Evolutionary conservation across 2,329 filamentous ascomycete genomes (phyloP).

Genomic region (Cytospora mali): DNA sequence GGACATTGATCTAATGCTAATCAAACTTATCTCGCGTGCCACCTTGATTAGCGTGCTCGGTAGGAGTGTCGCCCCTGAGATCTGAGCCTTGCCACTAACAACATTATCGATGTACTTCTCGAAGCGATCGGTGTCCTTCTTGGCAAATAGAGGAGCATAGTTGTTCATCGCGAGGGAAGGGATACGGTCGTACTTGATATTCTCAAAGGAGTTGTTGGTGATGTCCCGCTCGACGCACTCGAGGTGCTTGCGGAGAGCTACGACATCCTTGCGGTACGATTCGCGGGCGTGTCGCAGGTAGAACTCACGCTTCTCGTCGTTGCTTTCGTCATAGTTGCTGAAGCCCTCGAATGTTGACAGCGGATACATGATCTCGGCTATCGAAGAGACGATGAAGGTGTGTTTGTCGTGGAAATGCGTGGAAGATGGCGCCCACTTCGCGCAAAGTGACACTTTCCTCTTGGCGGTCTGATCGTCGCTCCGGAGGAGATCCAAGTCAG

Average conservation of each 20-base stretch:
- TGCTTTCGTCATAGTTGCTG: slow-evolving; percentile 37
- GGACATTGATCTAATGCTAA: too few species aligned
- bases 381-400: slow-evolving; percentile 58
- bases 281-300: slow-evolving; percentile 59
- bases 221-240: slow-evolving; percentile 57
- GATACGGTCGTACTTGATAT: slow-evolving; percentile 60
- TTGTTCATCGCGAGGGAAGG: slow-evolving; percentile 60
- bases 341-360: slow-evolving; percentile 36
- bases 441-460: slow-evolving; percentile 55
- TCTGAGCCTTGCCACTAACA: slow-evolving; percentile 48
- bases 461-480: slow-evolving; percentile 43
- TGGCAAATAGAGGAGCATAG: slow-evolving; percentile 51
- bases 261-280: slow-evolving; percentile 53
- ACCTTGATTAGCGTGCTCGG: slow-evolving; percentile 51
- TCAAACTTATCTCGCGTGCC: slow-evolving; percentile 28
- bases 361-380: slow-evolving; percentile 58
- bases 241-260: slow-evolving; percentile 55
- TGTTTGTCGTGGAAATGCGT: slow-evolving; percentile 60
- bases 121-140: slow-evolving; percentile 55
- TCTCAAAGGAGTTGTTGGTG: slow-evolving; percentile 45
- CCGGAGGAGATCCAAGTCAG: slow-evolving; percentile 48
- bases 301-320: slow-evolving; percentile 43
- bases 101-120: slow-evolving; percentile 52
- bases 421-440: slow-evolving; percentile 62
- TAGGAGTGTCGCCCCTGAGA: slow-evolving; percentile 59